Evolutionary conservation across 345 rosid species (phyloP), one percentile per base, ranked within the genome.

Genomic region (Eucalyptus melliodora): DNA sequence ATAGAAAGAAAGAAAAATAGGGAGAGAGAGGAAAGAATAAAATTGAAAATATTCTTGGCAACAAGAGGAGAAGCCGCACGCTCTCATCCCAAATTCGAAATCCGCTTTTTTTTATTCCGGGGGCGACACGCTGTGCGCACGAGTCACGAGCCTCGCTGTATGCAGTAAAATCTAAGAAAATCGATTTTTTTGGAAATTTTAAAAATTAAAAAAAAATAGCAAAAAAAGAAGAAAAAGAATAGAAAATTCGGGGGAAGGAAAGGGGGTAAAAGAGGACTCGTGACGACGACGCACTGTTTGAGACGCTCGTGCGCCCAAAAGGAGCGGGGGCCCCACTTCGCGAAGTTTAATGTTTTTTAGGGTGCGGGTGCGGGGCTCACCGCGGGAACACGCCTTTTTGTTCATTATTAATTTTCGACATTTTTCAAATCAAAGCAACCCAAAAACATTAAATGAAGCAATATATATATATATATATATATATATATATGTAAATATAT

Each of bases 281-380:
- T 56, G 88, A 86, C 30, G 62, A 86, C 42, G 88, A 86, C 88
- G 88, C 88, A 56, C 45, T 42, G 65, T 86, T 86, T 86, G 83
- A 56, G 88, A 49, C 91, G 89, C 90, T 88, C 91, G 91, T 90
- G 91, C 87, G 90, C 82, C 87, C 59, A 44, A 59, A 88, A 83
- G 27, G 72, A 13, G 21, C 4, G 11, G 87, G 90, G 87, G 17
- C 59, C 87, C 86, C 87, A 27, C 30, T 45, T 37, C 15, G 10
- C 87, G 42, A 47, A 6, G 87, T 69, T 69, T 34, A 34, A 17
- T 69, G 44, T 69, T 34, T 69, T 17, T 34, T 9, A 1, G 40
- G 80, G 80, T 8, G 80, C 9, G 19, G 72, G 77, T 34, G 81
- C 40, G 82, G 82, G 44, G 44, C 44, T 34, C 82, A 19, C 82